Percentiles rank a stretch among this genome's conserved stretches.
Evolutionary conservation across 495 filamentous ascomycete genomes (phyloP).

Genomic region (Trichoderma asperelloides): DNA sequence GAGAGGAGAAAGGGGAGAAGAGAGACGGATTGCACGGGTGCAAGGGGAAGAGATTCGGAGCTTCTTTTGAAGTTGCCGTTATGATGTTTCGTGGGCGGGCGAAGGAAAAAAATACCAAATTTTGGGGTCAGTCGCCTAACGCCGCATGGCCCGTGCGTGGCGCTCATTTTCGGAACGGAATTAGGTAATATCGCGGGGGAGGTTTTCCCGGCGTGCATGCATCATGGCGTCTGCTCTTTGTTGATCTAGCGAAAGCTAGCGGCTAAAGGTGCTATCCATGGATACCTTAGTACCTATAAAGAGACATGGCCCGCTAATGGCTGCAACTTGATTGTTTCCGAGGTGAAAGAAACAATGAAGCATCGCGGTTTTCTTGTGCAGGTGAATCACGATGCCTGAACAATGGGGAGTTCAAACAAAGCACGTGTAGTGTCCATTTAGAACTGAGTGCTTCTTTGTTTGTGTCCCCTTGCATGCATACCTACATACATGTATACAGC

Average conservation of each 20-base stretch:
- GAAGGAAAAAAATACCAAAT: neutral
- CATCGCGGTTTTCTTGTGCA: neutral
- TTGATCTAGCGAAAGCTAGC: neutral
- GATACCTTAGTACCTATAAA: too few species aligned
- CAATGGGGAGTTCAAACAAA: neutral
- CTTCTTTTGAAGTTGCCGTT: neutral
- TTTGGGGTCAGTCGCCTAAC: conserved; percentile 20
- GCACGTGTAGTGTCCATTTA: neutral
- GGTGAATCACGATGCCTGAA: neutral
- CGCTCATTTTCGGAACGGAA: neutral
- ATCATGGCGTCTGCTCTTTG: neutral
- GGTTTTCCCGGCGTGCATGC: neutral
- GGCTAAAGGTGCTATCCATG: too few species aligned
- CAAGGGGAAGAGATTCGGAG: neutral
- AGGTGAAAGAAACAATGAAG: too few species aligned
- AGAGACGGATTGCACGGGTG: neutral
- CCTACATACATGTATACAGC: neutral
- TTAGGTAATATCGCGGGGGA: conserved; percentile 1
- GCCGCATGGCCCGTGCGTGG: conserved; percentile 17
- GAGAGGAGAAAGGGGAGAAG: neutral
- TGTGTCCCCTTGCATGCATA: neutral
- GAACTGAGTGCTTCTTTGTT: neutral
- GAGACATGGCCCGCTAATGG: too few species aligned
- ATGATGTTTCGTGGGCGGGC: neutral
- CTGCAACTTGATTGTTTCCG: too few species aligned